Percentiles rank a stretch among this genome's conserved stretches.
These are phyloP conservation scores for Chaetomium fimeti DNA, from an alignment of 495 filamentous ascomycete genomes.

Conservation along the genomic window DNA sequence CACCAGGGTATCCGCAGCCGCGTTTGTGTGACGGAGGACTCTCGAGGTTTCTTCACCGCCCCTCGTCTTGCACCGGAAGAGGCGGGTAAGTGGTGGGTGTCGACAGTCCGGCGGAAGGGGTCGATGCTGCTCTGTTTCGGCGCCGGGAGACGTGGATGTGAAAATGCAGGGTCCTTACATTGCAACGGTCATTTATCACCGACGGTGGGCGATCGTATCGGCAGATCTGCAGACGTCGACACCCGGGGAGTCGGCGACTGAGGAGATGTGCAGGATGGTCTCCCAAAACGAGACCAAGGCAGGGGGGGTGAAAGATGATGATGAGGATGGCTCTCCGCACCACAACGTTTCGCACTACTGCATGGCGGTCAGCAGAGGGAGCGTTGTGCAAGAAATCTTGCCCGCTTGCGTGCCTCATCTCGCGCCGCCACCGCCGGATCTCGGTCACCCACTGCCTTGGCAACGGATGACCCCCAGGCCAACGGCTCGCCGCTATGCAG, in stretches of 20 bases:
- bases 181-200: background rate
- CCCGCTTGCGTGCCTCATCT: constrained; percentile 21
- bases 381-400: constrained; percentile 2
- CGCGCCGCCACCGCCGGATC: constrained; percentile 19
- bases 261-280: background rate
- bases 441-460: constrained; percentile 11
- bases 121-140: background rate
- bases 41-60: background rate
- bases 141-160: background rate
- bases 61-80: background rate
- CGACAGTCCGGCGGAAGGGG: background rate
- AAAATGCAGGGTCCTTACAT: constrained; percentile 1
- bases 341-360: constrained; percentile 8
- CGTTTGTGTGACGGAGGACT: background rate
- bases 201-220: background rate
- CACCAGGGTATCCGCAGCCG: background rate
- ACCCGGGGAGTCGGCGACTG: background rate
- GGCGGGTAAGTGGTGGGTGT: background rate
- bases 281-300: background rate
- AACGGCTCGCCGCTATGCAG: constrained; percentile 7
- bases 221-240: background rate
- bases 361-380: background rate
- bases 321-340: background rate
- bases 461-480: background rate
- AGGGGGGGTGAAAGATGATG: background rate